Evolutionary conservation across 768 basidiomycete species (phyloP).

Genomic region (Erythrobasidium yunnanense): DNA sequence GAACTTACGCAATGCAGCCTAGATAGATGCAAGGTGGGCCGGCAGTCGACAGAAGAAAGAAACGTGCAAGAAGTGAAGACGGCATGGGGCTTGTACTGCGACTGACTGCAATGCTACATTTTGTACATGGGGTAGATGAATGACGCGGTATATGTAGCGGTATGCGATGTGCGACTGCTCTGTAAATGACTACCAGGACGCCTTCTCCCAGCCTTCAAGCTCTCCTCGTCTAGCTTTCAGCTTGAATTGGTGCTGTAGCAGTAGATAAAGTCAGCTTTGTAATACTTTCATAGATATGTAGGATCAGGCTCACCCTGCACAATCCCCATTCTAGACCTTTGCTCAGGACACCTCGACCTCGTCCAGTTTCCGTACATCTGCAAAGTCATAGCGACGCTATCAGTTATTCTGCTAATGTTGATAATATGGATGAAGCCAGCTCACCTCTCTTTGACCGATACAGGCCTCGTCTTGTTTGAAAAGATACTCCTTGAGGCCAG

Average conservation of each 20-base stretch:
- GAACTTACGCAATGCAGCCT: too few relatives aligned
- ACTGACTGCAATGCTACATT: too few relatives aligned
- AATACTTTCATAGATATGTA: not conserved
- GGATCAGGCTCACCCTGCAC: constrained; percentile 21
- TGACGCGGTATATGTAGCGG: too few relatives aligned
- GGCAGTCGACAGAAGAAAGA: too few relatives aligned
- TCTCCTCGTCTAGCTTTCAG: constrained; percentile 20
- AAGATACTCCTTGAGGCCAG: constrained; percentile 14
- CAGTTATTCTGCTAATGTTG: not conserved
- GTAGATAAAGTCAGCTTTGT: not conserved
- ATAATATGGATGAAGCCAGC: not conserved
- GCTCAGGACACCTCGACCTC: constrained; percentile 28
- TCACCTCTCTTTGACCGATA: constrained; percentile 24
- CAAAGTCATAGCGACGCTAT: too few relatives aligned
- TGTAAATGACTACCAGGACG: constrained; percentile 21
- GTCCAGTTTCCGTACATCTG: constrained; percentile 24
- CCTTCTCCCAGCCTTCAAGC: constrained; percentile 28
- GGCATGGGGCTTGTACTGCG: too few relatives aligned
- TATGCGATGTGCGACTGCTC: too few relatives aligned
- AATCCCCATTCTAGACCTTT: constrained; percentile 11
- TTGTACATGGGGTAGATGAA: too few relatives aligned
- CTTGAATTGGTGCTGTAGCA: constrained; percentile 30
- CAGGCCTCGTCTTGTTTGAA: constrained; percentile 23
- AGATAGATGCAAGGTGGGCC: too few relatives aligned
- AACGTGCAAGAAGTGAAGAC: too few relatives aligned